phyloP scores from a whole-genome alignment of 192 early-diverging fungal genomes.

The Phlyctochytrium arcticum region DNA sequence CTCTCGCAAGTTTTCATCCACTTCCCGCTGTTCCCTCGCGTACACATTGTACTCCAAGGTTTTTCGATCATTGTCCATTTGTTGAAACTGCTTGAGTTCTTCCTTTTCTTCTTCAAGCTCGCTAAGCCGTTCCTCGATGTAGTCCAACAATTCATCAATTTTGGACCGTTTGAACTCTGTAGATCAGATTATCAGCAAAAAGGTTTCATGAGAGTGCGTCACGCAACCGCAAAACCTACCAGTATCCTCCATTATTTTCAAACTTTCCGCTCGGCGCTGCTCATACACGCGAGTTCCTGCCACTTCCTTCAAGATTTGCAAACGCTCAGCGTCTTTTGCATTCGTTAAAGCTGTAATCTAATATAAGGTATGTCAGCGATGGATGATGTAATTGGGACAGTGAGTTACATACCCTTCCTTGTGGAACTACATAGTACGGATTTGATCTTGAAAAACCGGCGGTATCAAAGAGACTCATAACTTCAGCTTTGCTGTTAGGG shows the following conservation, averaged over 20 bases:
- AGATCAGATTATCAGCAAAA: background rate
- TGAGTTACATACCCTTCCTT: constrained; percentile 69
- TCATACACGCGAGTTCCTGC: constrained; percentile 97
- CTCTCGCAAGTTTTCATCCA: constrained; percentile 74
- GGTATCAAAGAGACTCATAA: constrained; percentile 89
- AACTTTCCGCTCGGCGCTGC: constrained; percentile 79
- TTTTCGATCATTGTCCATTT: constrained; percentile 77
- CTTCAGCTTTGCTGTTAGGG: constrained; percentile 72
- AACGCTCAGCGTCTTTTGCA: constrained; percentile 85
- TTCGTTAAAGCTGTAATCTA: constrained; percentile 90
- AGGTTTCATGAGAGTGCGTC: background rate
- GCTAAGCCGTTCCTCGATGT: constrained; percentile 81
- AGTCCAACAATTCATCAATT: constrained; percentile 82
- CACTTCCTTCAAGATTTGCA: constrained; percentile 94
- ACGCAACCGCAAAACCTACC: constrained; percentile 38
- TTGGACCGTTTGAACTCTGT: constrained; percentile 74
- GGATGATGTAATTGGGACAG: background rate
- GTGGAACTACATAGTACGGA: constrained; percentile 98
- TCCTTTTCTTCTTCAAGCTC: constrained; percentile 94
- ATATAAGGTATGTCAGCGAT: background rate
- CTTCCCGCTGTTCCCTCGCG: constrained; percentile 79
- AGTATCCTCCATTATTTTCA: constrained; percentile 91
- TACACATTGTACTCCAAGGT: constrained; percentile 93
- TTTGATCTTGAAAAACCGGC: constrained; percentile 96
- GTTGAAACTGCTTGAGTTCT: constrained; percentile 85